These are phyloP conservation scores for Malus domestica DNA, from an alignment of 306 rosid species.

Conservation along the genomic window DNA sequence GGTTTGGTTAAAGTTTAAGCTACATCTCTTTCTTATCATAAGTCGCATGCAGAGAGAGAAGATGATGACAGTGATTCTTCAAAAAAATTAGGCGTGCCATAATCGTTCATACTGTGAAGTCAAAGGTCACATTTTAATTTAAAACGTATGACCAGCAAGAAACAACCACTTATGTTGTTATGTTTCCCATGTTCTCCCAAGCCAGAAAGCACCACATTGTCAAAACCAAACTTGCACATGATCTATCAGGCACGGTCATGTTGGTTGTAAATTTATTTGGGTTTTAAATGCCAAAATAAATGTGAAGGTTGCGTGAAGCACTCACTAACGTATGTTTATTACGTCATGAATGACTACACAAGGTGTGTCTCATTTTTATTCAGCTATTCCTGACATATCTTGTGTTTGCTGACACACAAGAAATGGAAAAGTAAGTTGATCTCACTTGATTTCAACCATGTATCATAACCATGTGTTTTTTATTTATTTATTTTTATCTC, in stretches of 20 bases:
- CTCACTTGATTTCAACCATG: too few relatives aligned
- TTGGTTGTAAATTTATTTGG: background rate
- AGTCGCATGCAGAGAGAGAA: slow-evolving; percentile 1
- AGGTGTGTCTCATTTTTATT: too few relatives aligned
- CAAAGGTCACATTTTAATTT: background rate
- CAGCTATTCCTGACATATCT: too few relatives aligned
- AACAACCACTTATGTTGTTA: background rate
- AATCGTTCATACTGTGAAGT: background rate
- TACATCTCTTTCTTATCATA: slow-evolving; percentile 31
- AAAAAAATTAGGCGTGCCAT: background rate
- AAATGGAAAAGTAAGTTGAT: too few relatives aligned
- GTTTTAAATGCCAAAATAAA: slow-evolving; percentile 1
- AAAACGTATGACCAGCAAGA: background rate
- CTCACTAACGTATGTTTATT: too few relatives aligned
- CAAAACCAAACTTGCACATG: background rate
- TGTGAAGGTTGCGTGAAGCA: background rate
- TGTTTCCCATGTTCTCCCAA: background rate
- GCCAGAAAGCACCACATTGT: background rate
- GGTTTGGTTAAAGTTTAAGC: slow-evolving; percentile 30
- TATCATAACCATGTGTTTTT: too few relatives aligned
- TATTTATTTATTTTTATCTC: too few relatives aligned
- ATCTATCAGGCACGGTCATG: background rate
- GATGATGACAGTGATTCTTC: background rate
- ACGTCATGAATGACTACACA: too few relatives aligned
- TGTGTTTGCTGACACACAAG: too few relatives aligned